Base-by-base conservation (phyloP, 23 red algal genomes). In the Agarophyton chilense region DNA sequence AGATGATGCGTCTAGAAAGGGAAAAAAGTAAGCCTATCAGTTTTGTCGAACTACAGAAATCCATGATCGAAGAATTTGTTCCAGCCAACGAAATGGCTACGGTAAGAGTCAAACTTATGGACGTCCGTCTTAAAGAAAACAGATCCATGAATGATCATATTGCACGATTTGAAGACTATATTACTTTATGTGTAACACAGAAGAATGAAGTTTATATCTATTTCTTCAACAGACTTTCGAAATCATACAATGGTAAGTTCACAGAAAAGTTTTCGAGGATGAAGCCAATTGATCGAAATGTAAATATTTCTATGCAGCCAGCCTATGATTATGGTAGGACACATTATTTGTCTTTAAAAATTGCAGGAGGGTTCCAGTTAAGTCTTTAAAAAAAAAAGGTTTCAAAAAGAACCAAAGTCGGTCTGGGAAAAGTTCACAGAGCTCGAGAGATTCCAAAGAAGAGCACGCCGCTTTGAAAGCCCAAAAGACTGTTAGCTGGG, bases 61-160 rank as follows among this genome's bases (percentile, higher is more conserved):
- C 60, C 22, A 86, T 70, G 39, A 86, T 70, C 49, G 14, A 33
- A 19, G 44, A 86, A 32, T 86, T 86, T 36, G 60, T 86, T 10
- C 36, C 61, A 16, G 14, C 81, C 28, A 60, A 82, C 68, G 83
- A 87, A 2, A 45, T 52, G 42, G 83, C 64, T 19, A 71, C 44
- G 17, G 83, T 65, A 75, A 11, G 39, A 29, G n/a, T 72, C 2
- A 72, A 72, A 25, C 83, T 76, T 10, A 52, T 75, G 64, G 61
- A 84, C 21, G 14, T 84, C 42, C 70, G 25, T 25, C 17, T 72
- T 42, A 87, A 76, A 41, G 83, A 47, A 24, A 6, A 3, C 9
- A 36, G 12, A 65, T 29, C 21, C 52, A 31, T 87, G 21, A 50
- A 87, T 43, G 65, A 87, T 4, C 83, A 87, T 44, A 38, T 87